Percentiles rank a stretch among this genome's conserved stretches.
Conservation (phyloP, 2,329 filamentous ascomycete species). For the Pezicula rhizophila region DNA sequence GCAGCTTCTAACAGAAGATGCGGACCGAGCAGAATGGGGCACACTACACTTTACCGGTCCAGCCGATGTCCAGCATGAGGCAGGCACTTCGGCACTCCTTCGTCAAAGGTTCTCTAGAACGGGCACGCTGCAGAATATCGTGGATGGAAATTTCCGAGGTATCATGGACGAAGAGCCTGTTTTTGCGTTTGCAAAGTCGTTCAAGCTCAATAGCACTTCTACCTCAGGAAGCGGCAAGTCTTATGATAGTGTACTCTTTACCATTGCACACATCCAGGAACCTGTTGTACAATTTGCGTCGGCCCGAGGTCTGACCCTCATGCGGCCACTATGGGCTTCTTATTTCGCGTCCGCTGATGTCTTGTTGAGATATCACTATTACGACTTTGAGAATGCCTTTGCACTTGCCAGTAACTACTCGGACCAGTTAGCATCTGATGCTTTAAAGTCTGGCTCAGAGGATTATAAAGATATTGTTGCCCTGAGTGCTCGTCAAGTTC, state of each 20-base stretch:
- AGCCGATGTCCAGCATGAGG: conserved; percentile 60
- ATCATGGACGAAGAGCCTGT: conserved; percentile 77
- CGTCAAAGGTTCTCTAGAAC: conserved; percentile 64
- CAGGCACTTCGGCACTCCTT: conserved; percentile 59
- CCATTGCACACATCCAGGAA: conserved; percentile 70
- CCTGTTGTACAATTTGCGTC: conserved; percentile 76
- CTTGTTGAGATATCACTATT: conserved; percentile 70
- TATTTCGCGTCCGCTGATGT: conserved; percentile 60
- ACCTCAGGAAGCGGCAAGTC: conserved; percentile 16
- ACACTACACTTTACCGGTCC: conserved; percentile 72
- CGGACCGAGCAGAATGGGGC: conserved; percentile 79
- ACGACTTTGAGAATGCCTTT: conserved; percentile 61
- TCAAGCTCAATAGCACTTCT: conserved; percentile 40
- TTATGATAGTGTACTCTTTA: conserved; percentile 61
- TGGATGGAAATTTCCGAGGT: conserved; percentile 60
- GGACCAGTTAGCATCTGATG: conserved; percentile 61
- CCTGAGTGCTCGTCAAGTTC: conserved; percentile 71
- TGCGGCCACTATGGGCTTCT: conserved; percentile 74
- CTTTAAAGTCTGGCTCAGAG: conserved; percentile 65
- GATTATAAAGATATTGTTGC: conserved; percentile 74
- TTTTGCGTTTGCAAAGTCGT: conserved; percentile 70
- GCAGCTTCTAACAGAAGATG: conserved; percentile 66
- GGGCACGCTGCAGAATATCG: conserved; percentile 58
- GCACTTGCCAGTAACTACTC: conserved; percentile 69
- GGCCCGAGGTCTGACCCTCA: conserved; percentile 66